Evolutionary conservation across 2,329 filamentous ascomycete species (phyloP), one percentile per base, ranked within the genome.

Genomic region (Beauveria medogensis): DNA sequence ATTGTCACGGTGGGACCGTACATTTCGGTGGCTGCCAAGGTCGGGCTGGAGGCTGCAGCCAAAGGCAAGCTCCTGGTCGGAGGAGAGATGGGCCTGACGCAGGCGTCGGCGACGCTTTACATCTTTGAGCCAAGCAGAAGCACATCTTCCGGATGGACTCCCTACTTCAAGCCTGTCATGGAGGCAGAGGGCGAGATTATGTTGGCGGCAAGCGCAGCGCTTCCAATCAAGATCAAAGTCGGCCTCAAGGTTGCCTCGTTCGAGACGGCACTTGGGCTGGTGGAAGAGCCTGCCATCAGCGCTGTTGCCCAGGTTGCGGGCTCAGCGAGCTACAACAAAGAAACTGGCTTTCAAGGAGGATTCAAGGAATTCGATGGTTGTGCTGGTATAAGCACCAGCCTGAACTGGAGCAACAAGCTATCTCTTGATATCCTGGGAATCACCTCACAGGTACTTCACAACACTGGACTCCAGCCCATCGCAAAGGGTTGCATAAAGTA

Each of bases 221-320:
- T 73, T 20, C 70, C 71, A 7, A 55, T 73, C 18, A 66, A 65
- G 22, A 44, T 73, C 44, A 65, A 69, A 37, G 66, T 63, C 48
- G 67, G 66, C 30, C 34, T 69, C 34, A 62, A 67, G 47, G 64
- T 72, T 22, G 56, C 57, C 16, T 54, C 50, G 3, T 69, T 64
- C 53, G 63, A 68, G 5, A 64, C 62, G 37, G 62, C 62, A 5
- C 62, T 68, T 8, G 68, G 67, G 1, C 40, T 71, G 3, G 54
- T 68, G 20, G 67, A 69, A 44, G 68, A 71, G 63, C 69, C 70
- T 3, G 69, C 67, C 16, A 65, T 72, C 64, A 69, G 64, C 51
- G 66, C 60, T 8, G 50, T 54, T 1, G 69, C 67, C 1, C 64
- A 66, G 51, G 63, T 63, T 3, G 63, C 66, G 3, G 67, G 55